These are phyloP conservation scores for Cytospora paraplurivora DNA, from an alignment of 2,329 filamentous ascomycete species.

Conservation along the genomic window DNA sequence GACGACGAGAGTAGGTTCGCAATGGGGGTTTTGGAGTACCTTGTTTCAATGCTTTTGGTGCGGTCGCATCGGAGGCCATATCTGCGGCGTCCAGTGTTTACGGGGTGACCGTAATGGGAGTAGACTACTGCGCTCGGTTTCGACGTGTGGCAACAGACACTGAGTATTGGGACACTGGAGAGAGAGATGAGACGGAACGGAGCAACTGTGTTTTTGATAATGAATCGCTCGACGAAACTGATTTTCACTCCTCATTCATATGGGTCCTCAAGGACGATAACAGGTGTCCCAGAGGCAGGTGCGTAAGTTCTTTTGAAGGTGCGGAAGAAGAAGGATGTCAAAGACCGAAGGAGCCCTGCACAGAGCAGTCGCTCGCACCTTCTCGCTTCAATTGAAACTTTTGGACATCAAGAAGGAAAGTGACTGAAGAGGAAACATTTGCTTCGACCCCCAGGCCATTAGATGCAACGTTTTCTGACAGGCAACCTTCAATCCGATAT, in stretches of 20 bases:
- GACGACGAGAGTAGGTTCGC: slow-evolving; percentile 24
- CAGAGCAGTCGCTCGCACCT: not conserved
- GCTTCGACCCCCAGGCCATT: not conserved
- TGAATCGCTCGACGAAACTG: not conserved
- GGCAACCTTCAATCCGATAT: not conserved
- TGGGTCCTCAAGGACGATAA: not conserved
- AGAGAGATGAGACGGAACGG: not conserved
- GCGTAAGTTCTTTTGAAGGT: not conserved
- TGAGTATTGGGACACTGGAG: not conserved
- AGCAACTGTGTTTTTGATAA: not conserved
- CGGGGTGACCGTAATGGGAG: not conserved
- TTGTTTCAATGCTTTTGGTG: not conserved
- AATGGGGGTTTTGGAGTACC: not conserved
- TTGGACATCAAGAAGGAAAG: not conserved
- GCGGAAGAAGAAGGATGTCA: not conserved
- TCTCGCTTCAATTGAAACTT: not conserved
- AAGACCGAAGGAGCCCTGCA: not conserved
- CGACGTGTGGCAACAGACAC: not conserved
- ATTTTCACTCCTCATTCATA: not conserved
- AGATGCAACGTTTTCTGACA: not conserved
- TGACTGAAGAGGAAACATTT: not conserved
- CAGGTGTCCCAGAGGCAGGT: not conserved
- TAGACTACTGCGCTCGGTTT: not conserved
- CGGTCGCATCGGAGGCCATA: not conserved
- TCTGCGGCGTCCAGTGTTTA: no score